phyloP scores from a whole-genome alignment of 345 rosid species.

The Chamaenerion angustifolium region DNA sequence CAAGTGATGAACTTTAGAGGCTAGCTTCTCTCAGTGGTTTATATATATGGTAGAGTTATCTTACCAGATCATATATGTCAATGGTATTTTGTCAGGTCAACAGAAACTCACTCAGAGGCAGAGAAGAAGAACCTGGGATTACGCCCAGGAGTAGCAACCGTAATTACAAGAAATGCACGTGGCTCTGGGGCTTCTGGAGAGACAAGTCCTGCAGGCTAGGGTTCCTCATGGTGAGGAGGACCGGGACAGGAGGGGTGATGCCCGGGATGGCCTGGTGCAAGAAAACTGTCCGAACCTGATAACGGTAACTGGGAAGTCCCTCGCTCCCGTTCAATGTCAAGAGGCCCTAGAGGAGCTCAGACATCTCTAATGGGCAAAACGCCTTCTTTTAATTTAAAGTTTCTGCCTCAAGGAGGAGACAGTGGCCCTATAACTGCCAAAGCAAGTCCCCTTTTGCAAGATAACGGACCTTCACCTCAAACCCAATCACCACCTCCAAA shows the following conservation, averaged over 20 bases:
- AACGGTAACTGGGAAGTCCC: slow-evolving; percentile 73
- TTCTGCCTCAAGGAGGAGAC: too few species aligned
- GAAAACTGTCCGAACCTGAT: slow-evolving; percentile 82
- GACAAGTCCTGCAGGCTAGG: too few species aligned
- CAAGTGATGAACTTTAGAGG: too few species aligned
- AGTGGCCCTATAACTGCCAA: too few species aligned
- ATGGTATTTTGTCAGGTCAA: slow-evolving; percentile 37
- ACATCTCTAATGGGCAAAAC: too few species aligned
- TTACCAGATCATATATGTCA: too few species aligned
- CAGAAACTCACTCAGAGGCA: slow-evolving; percentile 86
- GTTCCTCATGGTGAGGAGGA: slow-evolving; percentile 39
- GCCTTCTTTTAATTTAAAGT: slow-evolving; percentile 13
- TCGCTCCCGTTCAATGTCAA: slow-evolving; percentile 49
- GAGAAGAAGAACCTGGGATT: slow-evolving; percentile 77
- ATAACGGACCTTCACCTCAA: too few species aligned
- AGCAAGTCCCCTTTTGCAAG: too few species aligned
- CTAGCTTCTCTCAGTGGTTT: too few species aligned
- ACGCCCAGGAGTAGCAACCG: slow-evolving; percentile 75
- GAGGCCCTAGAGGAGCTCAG: slow-evolving; percentile 78
- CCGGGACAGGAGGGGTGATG: slow-evolving; percentile 91
- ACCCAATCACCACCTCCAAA: too few species aligned
- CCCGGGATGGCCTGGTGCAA: slow-evolving; percentile 89
- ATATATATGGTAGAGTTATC: too few species aligned
- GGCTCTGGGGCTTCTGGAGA: slow-evolving; percentile 44
- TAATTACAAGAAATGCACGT: slow-evolving; percentile 34